Base-by-base conservation (phyloP, 169 alveolate species). In the Cryptosporidium meleagridis region DNA sequence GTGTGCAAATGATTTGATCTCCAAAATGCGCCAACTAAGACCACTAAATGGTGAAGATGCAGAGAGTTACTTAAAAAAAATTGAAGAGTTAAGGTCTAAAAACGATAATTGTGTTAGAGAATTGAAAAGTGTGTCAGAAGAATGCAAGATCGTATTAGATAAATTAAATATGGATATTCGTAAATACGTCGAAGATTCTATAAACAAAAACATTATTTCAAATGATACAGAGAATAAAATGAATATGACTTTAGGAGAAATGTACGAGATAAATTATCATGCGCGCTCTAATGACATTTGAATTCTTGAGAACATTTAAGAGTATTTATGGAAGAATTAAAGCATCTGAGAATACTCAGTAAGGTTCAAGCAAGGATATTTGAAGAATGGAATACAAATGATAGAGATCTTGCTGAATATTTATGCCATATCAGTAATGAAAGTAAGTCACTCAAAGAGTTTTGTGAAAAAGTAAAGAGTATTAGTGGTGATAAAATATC, bases 331-430 rank as follows among this genome's bases (percentile, higher is more conserved):
- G 89, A 80, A 12, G 75, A 59, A 23, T 65, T 80, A 21, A 35
- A 80, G 44, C 68, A 29, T 9, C 31, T 80, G 3, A 59, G 75
- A 65, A 39, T 59, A 62, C 21, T 80, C 53, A 65, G 29, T 21
- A 80, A 62, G 26, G 48, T 80, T 35, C 73, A 48, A 12, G 23
- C 23, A 12, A 65, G 75, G 39, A 62, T 80, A 80, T 62, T 26
- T 29, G 68, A 65, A 62, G 89, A 80, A n/a, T 80, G 89, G 89
- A 18, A 62, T 44, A 62, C 59, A 21, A 37, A 62, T 35, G 89
- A 80, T 44, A 80, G 37, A 45, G 89, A 80, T 33, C 65, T 80
- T 26, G 75, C 75, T 18, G 89, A 80, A 35, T 80, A 59, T 44
- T n/a, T 80, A 14, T 59, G 26, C 35, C 48, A 62, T 62, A 21